Percentiles rank a stretch among this genome's conserved stretches.
phyloP scores from a whole-genome alignment of 2,329 filamentous ascomycete species.

The Arthrobotrys pseudoclavata region DNA sequence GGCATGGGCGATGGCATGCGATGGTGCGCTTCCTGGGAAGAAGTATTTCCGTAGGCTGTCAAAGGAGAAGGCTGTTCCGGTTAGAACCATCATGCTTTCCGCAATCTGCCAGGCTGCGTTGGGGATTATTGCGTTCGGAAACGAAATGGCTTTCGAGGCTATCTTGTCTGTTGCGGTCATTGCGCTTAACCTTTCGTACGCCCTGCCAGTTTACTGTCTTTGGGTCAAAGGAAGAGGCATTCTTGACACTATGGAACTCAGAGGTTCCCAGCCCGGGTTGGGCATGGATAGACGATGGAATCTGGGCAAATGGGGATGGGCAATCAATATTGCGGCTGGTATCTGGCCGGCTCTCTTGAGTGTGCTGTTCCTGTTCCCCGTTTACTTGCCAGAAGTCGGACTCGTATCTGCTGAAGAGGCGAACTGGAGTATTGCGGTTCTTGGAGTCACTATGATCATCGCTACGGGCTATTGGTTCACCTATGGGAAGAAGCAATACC shows the following conservation, averaged over 20 bases:
- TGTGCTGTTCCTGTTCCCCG: constrained; percentile 52
- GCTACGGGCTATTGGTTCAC: constrained; percentile 58
- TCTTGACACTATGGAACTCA: constrained; percentile 44
- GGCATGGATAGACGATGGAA: constrained; percentile 56
- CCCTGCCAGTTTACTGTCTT: constrained; percentile 49
- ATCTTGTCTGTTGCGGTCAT: constrained; percentile 57
- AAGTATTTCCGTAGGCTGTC: constrained; percentile 51
- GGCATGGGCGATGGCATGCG: constrained; percentile 59
- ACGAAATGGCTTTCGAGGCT: constrained; percentile 59
- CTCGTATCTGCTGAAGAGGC: constrained; percentile 54
- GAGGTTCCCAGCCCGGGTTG: constrained; percentile 35
- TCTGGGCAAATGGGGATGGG: constrained; percentile 53
- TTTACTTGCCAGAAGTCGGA: constrained; percentile 50
- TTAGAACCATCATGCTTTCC: constrained; percentile 54
- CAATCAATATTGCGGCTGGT: constrained; percentile 49
- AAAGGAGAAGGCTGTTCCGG: constrained; percentile 41
- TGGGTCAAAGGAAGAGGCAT: constrained; percentile 49
- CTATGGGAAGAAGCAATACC: constrained; percentile 54
- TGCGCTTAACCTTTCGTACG: constrained; percentile 58
- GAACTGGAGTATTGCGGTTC: constrained; percentile 56
- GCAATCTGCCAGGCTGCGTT: constrained; percentile 44
- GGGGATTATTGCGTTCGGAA: constrained; percentile 55
- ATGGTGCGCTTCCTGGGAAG: constrained; percentile 49
- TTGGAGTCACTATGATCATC: constrained; percentile 44
- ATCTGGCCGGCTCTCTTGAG: constrained; percentile 56